These are phyloP conservation scores for Parascedosporium putredinis DNA, from an alignment of 2,329 filamentous ascomycete species.

Conservation along the genomic window DNA sequence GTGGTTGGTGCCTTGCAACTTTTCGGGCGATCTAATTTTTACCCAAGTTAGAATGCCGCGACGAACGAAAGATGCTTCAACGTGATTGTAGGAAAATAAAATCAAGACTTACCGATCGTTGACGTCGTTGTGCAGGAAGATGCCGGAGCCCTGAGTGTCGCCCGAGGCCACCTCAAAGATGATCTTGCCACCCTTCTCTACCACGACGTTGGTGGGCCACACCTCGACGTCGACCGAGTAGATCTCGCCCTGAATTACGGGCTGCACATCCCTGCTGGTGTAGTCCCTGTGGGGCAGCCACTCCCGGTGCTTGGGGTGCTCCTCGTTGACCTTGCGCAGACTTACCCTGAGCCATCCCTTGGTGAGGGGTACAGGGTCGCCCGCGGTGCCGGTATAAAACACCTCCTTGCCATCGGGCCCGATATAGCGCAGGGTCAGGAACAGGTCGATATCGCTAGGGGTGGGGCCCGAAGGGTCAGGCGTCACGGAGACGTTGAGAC, in stretches of 20 bases:
- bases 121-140: conserved; percentile 42
- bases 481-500: conserved; percentile 53
- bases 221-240: conserved; percentile 53
- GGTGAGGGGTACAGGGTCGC: conserved; percentile 50
- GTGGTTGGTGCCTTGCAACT: conserved; percentile 37
- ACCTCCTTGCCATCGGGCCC: conserved; percentile 43
- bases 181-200: conserved; percentile 34
- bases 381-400: conserved; percentile 54
- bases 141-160: conserved; percentile 49
- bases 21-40: conserved; percentile 13
- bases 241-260: conserved; percentile 42
- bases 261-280: conserved; percentile 41
- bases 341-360: conserved; percentile 55
- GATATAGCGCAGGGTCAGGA: conserved; percentile 52
- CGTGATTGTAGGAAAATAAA: too few relatives aligned
- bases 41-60: too few relatives aligned
- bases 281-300: conserved; percentile 49
- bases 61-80: background rate
- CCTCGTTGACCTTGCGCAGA: conserved; percentile 40
- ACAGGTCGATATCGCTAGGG: conserved; percentile 49
- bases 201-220: conserved; percentile 53
- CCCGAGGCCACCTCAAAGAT: conserved; percentile 45
- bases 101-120: conserved; percentile 37
- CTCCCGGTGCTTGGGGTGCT: conserved; percentile 38
- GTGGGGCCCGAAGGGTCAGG: conserved; percentile 32